These are phyloP conservation scores for Xylariaceae sp. DNA, from an alignment of 2,329 filamentous ascomycete genomes.

Conservation along the genomic window DNA sequence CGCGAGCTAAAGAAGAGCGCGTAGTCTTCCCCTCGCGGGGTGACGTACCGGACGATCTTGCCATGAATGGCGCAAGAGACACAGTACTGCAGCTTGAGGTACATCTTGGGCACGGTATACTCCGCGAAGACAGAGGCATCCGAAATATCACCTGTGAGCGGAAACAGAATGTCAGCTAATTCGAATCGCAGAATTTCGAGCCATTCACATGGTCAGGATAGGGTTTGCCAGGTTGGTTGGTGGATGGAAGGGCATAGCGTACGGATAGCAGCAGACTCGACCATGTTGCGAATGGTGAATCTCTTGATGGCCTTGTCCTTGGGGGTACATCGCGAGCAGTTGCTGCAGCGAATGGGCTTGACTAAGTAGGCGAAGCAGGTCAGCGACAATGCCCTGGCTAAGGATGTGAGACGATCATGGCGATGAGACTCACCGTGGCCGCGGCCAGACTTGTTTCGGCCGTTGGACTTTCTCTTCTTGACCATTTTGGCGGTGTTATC, in stretches of 20 bases:
- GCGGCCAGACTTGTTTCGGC: slow-evolving; percentile 80
- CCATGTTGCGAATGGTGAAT: slow-evolving; percentile 99
- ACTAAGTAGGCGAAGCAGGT: slow-evolving; percentile 66
- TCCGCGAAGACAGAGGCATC: slow-evolving; percentile 98
- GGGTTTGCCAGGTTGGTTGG: too few species aligned
- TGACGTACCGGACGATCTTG: slow-evolving; percentile 99
- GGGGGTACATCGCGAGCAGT: slow-evolving; percentile 79
- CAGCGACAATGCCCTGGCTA: background rate
- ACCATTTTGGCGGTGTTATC: slow-evolving; percentile 57
- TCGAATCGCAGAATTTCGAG: background rate
- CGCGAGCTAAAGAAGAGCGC: slow-evolving; percentile 27
- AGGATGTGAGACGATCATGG: too few species aligned
- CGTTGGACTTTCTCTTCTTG: slow-evolving; percentile 73
- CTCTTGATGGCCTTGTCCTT: slow-evolving; percentile 99
- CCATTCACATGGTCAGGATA: background rate
- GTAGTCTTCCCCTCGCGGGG: slow-evolving; percentile 56
- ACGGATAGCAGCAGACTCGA: slow-evolving; percentile 99
- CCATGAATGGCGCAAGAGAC: slow-evolving; percentile 99
- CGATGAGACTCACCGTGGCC: background rate
- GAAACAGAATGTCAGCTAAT: slow-evolving; percentile 5
- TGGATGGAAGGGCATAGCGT: slow-evolving; percentile 49
- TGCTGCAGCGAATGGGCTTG: slow-evolving; percentile 88
- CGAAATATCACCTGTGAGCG: slow-evolving; percentile 88
- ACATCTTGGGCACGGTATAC: slow-evolving; percentile 99
- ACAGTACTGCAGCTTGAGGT: slow-evolving; percentile 99